Conservation (phyloP, 805 yeast species). For the Candida loeiensis region DNA sequence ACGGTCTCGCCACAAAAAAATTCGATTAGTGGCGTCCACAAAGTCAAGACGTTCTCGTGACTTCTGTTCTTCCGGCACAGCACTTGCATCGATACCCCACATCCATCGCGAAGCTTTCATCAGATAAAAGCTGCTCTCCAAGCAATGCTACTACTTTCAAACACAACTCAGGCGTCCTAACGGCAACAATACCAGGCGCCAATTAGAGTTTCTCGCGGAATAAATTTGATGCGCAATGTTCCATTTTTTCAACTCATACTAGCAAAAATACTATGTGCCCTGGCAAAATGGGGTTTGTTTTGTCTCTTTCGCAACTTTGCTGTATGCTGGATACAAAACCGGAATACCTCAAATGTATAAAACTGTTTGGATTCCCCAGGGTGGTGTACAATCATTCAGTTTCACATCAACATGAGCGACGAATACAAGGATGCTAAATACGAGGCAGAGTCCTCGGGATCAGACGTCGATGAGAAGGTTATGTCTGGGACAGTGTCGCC, state of each 20-base stretch:
- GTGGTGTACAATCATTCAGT: too few species aligned
- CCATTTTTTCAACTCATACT: not conserved
- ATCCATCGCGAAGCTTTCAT: too few species aligned
- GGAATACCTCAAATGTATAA: not conserved
- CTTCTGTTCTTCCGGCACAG: too few species aligned
- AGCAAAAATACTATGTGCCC: not conserved
- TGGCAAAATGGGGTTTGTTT: not conserved
- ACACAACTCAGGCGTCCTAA: too few species aligned
- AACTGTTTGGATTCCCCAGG: too few species aligned
- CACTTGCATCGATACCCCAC: too few species aligned
- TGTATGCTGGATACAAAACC: not conserved
- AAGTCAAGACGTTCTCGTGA: not conserved
- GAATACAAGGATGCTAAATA: not conserved
- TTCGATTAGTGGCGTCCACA: not conserved
- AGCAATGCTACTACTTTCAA: too few species aligned
- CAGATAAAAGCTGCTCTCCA: too few species aligned
- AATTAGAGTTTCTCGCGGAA: not conserved
- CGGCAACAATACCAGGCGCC: too few species aligned
- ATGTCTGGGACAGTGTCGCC: not conserved
- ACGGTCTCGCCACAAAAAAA: not conserved
- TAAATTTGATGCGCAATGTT: not conserved
- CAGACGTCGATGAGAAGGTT: not conserved
- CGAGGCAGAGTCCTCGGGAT: not conserved
- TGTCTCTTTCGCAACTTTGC: slow-evolving; percentile 1
- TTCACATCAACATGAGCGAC: too few species aligned